Percentiles rank a stretch among this genome's conserved stretches.
phyloP scores from a whole-genome alignment of 192 early-diverging fungal genomes.

The Backusella mclennaniae region DNA sequence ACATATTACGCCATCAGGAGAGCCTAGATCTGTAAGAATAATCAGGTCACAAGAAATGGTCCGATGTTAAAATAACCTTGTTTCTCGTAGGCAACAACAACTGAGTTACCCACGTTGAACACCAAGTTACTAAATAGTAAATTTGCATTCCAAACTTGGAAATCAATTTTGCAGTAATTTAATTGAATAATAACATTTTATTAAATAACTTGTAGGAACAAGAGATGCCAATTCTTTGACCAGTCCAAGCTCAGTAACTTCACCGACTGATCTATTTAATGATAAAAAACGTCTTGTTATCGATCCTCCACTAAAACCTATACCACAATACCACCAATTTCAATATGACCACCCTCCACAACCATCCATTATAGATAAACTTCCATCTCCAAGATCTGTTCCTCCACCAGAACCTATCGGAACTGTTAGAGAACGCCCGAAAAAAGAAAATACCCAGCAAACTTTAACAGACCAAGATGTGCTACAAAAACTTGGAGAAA shows the following conservation, averaged over 20 bases:
- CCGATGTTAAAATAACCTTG: background rate
- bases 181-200: background rate
- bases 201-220: background rate
- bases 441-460: conserved; percentile 20
- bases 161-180: background rate
- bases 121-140: conserved; percentile 7
- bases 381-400: background rate
- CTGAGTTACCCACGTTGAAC: conserved; percentile 6
- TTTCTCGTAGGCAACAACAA: background rate
- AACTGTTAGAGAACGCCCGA: conserved; percentile 23
- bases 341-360: background rate
- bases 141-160: background rate
- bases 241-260: background rate
- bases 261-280: background rate
- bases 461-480: conserved; percentile 64
- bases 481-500: conserved; percentile 74
- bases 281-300: background rate
- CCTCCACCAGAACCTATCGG: conserved; percentile 12
- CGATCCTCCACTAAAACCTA: background rate
- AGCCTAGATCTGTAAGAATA: background rate
- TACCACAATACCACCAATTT: background rate
- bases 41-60: background rate
- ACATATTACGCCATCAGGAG: background rate
- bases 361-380: background rate
- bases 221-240: background rate